phyloP scores from a whole-genome alignment of 768 basidiomycete species.

The Lyophyllum atratum region DNA sequence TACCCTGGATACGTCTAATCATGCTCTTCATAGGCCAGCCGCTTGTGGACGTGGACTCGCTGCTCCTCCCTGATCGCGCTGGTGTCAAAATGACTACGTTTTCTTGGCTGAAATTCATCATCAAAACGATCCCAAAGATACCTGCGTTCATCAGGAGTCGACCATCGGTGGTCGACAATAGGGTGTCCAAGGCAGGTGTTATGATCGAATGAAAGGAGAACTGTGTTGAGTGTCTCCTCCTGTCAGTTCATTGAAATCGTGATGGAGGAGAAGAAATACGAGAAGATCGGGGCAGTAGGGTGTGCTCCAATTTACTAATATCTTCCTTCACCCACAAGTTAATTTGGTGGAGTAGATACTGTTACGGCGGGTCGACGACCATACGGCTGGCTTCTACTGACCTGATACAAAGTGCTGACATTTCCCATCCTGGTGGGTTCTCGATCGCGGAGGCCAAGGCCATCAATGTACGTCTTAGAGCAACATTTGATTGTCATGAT shows the following conservation, averaged over 20 bases:
- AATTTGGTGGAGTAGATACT: constrained; percentile 17
- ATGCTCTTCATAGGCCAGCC: constrained; percentile 28
- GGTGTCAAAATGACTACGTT: constrained; percentile 32
- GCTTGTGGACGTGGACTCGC: constrained; percentile 23
- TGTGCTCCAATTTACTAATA: constrained; percentile 17
- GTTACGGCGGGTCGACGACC: constrained; percentile 22
- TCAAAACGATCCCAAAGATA: constrained; percentile 26
- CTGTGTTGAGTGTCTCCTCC: not conserved
- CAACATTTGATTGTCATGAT: not conserved
- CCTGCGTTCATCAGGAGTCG: constrained; percentile 33
- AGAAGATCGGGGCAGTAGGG: constrained; percentile 43
- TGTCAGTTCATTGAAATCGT: constrained; percentile 36
- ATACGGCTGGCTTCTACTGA: constrained; percentile 18
- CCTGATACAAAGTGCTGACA: constrained; percentile 21
- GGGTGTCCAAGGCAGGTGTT: constrained; percentile 20
- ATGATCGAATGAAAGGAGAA: not conserved
- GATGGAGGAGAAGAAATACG: constrained; percentile 38
- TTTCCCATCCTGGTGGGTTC: constrained; percentile 23
- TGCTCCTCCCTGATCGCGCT: constrained; percentile 33
- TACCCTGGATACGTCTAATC: not conserved
- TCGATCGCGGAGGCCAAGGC: constrained; percentile 16
- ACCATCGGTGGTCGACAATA: constrained; percentile 31
- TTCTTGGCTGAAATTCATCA: constrained; percentile 31
- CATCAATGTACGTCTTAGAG: constrained; percentile 17
- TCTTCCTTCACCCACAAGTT: not conserved